Percentiles rank a stretch among this genome's conserved stretches.
phyloP scores from a whole-genome alignment of 2,329 filamentous ascomycete genomes.

The Remersonia thermophila region DNA sequence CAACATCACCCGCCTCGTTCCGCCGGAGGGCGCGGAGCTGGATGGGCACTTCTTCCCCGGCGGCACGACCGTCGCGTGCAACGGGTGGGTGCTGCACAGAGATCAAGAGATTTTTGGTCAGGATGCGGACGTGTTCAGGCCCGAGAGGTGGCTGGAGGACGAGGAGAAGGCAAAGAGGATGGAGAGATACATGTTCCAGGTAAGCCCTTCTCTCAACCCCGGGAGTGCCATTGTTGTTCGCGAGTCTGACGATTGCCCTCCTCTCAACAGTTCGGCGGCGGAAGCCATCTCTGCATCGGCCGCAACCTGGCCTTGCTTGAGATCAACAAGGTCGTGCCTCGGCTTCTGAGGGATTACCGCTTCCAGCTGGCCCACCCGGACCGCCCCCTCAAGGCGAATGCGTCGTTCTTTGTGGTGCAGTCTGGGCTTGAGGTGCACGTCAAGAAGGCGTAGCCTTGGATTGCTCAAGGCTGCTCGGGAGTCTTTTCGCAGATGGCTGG shows the following conservation, averaged over 20 bases:
- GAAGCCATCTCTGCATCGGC: constrained; percentile 42
- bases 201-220: too few species aligned
- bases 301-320: constrained; percentile 42
- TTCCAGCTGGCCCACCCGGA: constrained; percentile 40
- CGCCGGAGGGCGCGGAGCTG: constrained; percentile 38
- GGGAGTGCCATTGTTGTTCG: neutral
- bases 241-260: neutral
- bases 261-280: constrained; percentile 37
- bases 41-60: constrained; percentile 39
- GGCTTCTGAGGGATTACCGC: constrained; percentile 40
- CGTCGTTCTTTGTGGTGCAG: constrained; percentile 49
- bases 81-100: constrained; percentile 41
- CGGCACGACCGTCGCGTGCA: constrained; percentile 40
- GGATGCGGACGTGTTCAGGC: constrained; percentile 39
- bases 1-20: constrained; percentile 39
- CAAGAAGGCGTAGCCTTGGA: constrained; percentile 11
- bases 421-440: constrained; percentile 41
- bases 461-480: too few species aligned
- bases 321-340: constrained; percentile 47
- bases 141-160: constrained; percentile 42
- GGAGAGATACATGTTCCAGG: constrained; percentile 45
- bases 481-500: too few species aligned
- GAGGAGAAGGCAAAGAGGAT: constrained; percentile 32
- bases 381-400: constrained; percentile 37
- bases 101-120: constrained; percentile 35